Conservation (phyloP, 805 yeast genomes). For the Metschnikowia shivogae region DNA sequence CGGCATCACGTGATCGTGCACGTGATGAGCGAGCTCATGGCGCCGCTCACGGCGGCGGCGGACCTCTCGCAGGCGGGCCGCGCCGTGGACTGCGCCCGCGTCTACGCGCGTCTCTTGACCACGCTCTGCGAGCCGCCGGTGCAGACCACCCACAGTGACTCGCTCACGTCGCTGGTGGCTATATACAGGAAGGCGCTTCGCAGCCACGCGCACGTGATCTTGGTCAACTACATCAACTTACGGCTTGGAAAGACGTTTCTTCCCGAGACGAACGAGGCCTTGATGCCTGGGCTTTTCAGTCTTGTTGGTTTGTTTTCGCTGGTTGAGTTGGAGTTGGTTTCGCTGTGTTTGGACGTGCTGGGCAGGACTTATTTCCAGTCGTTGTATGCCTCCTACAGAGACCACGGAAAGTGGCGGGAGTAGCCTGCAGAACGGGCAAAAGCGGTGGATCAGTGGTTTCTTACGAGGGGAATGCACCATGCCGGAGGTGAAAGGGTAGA, state of each 20-base stretch:
- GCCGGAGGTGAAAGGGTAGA: no score
- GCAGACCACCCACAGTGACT: conserved; percentile 25
- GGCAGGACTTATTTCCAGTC: conserved; percentile 65
- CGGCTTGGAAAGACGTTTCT: conserved; percentile 50
- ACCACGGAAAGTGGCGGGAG: conserved; percentile 76
- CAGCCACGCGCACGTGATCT: conserved; percentile 54
- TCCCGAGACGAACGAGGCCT: conserved; percentile 39
- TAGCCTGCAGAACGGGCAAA: neutral
- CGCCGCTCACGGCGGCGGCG: conserved; percentile 34
- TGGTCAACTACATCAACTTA: conserved; percentile 54
- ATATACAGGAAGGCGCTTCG: conserved; percentile 58
- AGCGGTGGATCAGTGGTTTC: no score
- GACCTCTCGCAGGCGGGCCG: neutral
- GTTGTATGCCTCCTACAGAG: conserved; percentile 68
- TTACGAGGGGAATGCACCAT: no score
- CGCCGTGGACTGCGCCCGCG: conserved; percentile 28
- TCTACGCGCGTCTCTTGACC: conserved; percentile 54
- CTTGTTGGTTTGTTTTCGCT: conserved; percentile 68
- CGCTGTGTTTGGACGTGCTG: conserved; percentile 60
- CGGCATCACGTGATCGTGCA: conserved; percentile 66
- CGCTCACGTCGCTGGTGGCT: conserved; percentile 53
- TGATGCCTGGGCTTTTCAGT: conserved; percentile 55
- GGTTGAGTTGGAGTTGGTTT: conserved; percentile 59
- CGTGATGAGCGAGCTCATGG: conserved; percentile 49
- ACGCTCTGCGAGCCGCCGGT: conserved; percentile 71